Percentiles rank a stretch among this genome's conserved stretches.
Conservation (phyloP, 805 yeast genomes). For the Candida maris region DNA sequence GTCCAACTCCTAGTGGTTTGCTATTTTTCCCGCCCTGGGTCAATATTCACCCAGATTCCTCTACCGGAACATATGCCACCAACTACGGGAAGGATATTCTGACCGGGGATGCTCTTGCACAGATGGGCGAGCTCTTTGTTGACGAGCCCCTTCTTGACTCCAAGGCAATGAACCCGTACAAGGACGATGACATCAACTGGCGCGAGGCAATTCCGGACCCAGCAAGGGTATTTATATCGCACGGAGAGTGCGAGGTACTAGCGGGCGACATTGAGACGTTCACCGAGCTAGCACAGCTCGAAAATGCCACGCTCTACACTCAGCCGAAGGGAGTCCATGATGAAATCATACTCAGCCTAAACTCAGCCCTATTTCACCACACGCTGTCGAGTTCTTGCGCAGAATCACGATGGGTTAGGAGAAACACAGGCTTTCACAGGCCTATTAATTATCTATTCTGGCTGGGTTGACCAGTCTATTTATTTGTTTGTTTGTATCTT, state of each 20-base stretch:
- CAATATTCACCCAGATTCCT: slow-evolving; percentile 7
- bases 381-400: slow-evolving; percentile 4
- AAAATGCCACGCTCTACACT: slow-evolving; percentile 2
- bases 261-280: slow-evolving; percentile 4
- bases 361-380: slow-evolving; percentile 4
- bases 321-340: slow-evolving; percentile 8
- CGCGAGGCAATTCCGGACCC: slow-evolving; percentile 1
- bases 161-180: slow-evolving; percentile 6
- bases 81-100: slow-evolving; percentile 6
- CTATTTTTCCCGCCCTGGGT: slow-evolving; percentile 8
- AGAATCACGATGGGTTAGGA: too few relatives aligned
- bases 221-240: slow-evolving; percentile 2
- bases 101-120: slow-evolving; percentile 2
- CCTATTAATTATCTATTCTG: too few relatives aligned
- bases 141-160: slow-evolving; percentile 5
- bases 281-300: slow-evolving; percentile 3
- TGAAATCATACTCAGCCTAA: slow-evolving; percentile 5
- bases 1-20: slow-evolving; percentile 3
- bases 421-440: too few relatives aligned
- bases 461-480: too few relatives aligned
- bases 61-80: slow-evolving; percentile 1
- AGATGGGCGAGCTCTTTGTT: slow-evolving; percentile 7
- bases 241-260: slow-evolving; percentile 7
- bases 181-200: slow-evolving; percentile 7
- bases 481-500: too few relatives aligned